Percentiles rank a stretch among this genome's conserved stretches.
Evolutionary conservation across 1,284 basidiomycete species (phyloP).

Genomic region (Lignosus rhinocerotis): DNA sequence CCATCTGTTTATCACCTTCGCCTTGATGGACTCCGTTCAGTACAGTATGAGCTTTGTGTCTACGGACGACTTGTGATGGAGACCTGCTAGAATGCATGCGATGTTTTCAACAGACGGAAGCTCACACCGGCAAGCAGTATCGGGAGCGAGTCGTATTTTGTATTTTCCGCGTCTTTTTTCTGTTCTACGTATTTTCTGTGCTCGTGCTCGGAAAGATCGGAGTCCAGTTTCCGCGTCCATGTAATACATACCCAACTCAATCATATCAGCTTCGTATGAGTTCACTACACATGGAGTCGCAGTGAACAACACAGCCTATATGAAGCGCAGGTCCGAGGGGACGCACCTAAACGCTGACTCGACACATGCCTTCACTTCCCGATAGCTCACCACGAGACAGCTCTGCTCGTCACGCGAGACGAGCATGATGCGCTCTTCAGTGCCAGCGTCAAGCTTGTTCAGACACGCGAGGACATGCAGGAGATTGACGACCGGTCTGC

Average conservation of each 20-base stretch:
- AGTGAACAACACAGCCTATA: background rate
- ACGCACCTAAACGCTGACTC: constrained; percentile 74
- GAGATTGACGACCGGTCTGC: constrained; percentile 88
- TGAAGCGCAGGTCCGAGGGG: background rate
- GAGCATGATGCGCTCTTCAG: constrained; percentile 94
- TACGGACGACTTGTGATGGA: too few relatives aligned
- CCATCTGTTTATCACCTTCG: too few relatives aligned
- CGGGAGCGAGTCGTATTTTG: constrained; percentile 23
- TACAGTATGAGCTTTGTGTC: too few relatives aligned
- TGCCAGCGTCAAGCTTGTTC: constrained; percentile 93
- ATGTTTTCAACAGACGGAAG: too few relatives aligned
- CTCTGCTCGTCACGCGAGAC: constrained; percentile 94
- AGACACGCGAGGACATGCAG: constrained; percentile 89
- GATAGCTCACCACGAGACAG: constrained; percentile 94
- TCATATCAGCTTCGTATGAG: background rate
- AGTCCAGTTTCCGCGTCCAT: background rate
- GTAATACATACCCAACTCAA: background rate
- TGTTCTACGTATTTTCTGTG: constrained; percentile 31
- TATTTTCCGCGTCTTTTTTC: constrained; percentile 34
- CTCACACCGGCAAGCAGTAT: background rate
- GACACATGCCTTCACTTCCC: constrained; percentile 87
- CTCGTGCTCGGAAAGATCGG: constrained; percentile 8
- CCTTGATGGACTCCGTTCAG: too few relatives aligned
- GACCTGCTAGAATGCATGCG: too few relatives aligned
- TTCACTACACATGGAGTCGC: background rate